Base-by-base conservation (phyloP, 2,329 filamentous ascomycete genomes). In the Fusarium sublunatum region DNA sequence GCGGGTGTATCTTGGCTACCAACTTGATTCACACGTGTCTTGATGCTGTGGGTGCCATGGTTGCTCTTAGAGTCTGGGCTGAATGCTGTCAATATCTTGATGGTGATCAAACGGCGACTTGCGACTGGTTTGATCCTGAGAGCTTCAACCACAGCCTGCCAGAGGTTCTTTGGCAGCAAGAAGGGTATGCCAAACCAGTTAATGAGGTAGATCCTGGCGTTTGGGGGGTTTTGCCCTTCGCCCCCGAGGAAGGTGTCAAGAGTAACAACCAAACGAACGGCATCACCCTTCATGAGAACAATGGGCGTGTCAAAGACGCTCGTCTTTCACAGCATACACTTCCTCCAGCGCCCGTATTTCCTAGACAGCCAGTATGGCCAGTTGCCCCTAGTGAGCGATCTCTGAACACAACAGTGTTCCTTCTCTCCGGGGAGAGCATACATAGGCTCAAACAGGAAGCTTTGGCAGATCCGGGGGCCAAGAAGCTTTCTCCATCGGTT, bases 391-490 rank as follows among this genome's bases (percentile, higher is more conserved):
- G 26, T 28, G 73, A 73, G 51, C 55, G 67, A 29, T 61, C 55
- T 5, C 48, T 74, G 11, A 54, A 35, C 50, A 70, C 61, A 9
- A 74, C 74, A 1, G 74, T 71, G 1, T 76, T 78, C 46, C 53
- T 71, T 2, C 73, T 78, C n/a, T 48, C 71, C 6, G 50, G 65
- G 7, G 71, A 74, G 4, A 76, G 71, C 1, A 22, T 71, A n/a
- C 49, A 67, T 11, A 61, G 53, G 19, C 53, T 78, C 31, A 74
- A 76, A 49, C 55, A 72, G 10, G 67, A 76, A 3, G 70, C 75
- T 0, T 11, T 70, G 0, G 55, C 58, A 0, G 70, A 74, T 34
- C 61, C 65, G 0, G 60, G 67, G 12, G 62, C 70, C 3, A 71
- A 73, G 22, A 67, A 67, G 0, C 50, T 62, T 7, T 58, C 70